Base-by-base conservation (phyloP, 306 rosid genomes). In the Purshia tridentata region DNA sequence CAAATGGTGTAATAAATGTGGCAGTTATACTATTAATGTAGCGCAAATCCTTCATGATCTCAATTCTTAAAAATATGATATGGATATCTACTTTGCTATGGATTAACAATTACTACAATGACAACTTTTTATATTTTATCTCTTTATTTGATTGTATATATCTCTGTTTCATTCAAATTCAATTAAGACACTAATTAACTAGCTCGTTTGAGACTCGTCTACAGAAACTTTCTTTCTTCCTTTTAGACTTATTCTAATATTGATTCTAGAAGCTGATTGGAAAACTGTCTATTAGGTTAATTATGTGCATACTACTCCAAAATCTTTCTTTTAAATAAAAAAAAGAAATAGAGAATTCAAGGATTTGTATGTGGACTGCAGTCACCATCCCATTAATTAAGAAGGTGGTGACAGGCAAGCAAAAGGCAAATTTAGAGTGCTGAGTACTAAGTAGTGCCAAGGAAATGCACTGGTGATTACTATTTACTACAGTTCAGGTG, bases 21-120 rank as follows among this genome's bases (percentile, higher is more conserved):
- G 75, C 51, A 71, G 81, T 70, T 82, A 73, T 62, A 67, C 73
- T 57, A 75, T 70, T 72, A 76, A 74, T 70, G 66, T 44, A 44
- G 53, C 55, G 53, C 35, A 29, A 1, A 29, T 29, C 35, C 35
- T 29, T 29, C 35, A 29, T 29, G 35, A 29, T 29, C 35, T 29
- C 2, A 29, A 29, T 29, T 29, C 35, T 29, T 29, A 29, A 29
- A 29, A 29, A 29, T 29, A 44, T 52, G 52, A 62, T 52, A 71
- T 23, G 37, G 14, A 76, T 72, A 61, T 51, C 72, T 78, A 60
- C 73, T 67, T 41, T 64, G 62, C 42, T 64, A 15, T 2, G 35
- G 35, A 29, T 29, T 83, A 70, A 37, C 22, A 60, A 29, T 55
- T 77, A 81, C 9, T 81, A 72, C 77, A 81, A 58, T 80, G 92